Evolutionary conservation across 139 green algal species (phyloP).

Genomic region (Raphidocelis subcapitata): DNA sequence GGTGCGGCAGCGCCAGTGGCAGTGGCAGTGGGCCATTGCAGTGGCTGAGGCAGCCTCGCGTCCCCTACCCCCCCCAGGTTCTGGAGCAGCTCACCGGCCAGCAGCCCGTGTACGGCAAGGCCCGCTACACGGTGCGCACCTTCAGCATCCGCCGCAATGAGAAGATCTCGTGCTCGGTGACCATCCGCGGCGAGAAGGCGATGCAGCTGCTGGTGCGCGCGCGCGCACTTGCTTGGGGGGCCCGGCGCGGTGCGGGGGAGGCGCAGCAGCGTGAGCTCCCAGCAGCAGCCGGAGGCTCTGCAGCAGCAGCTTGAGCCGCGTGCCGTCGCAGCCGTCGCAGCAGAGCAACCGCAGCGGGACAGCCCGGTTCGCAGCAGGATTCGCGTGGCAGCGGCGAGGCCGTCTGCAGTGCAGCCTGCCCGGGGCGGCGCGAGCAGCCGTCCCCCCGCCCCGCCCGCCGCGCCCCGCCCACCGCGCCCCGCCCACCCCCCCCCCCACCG

Average conservation of each 20-base stretch:
- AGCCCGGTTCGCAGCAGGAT: too few species aligned
- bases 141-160: slow-evolving; percentile 99
- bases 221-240: background rate
- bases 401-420: too few species aligned
- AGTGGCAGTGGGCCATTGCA: background rate
- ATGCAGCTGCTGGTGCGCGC: slow-evolving; percentile 88
- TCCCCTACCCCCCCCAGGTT: too few species aligned
- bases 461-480: too few species aligned
- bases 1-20: too few species aligned
- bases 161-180: slow-evolving; percentile 98
- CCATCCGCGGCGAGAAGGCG: slow-evolving; percentile 98
- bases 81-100: slow-evolving; percentile 99
- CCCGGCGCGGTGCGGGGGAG: background rate
- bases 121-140: slow-evolving; percentile 96
- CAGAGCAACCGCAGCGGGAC: background rate
- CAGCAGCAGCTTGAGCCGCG: background rate
- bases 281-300: background rate
- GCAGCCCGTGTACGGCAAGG: slow-evolving; percentile 96
- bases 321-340: background rate
- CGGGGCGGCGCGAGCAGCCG: too few species aligned
- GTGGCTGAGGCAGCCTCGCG: background rate
- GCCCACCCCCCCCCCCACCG: too few species aligned
- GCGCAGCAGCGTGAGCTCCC: background rate
- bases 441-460: too few species aligned
- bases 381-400: too few species aligned